These are phyloP conservation scores for Saccharomycopsis capsularis DNA, from an alignment of 805 yeast species.

Conservation along the genomic window DNA sequence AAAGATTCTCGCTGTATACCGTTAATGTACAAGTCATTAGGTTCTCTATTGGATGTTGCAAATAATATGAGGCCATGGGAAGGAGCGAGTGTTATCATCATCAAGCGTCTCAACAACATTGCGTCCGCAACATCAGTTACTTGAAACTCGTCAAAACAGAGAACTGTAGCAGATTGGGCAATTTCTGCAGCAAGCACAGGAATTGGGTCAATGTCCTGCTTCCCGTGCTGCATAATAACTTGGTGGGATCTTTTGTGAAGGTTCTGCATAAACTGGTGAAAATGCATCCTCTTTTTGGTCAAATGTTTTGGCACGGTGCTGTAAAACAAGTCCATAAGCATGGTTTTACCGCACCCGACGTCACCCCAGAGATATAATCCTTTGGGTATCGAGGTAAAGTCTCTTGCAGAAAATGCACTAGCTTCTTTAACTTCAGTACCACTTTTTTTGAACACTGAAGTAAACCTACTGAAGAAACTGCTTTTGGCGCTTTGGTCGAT, in stretches of 20 bases:
- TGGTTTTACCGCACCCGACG: constrained; percentile 97
- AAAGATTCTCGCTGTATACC: constrained; percentile 92
- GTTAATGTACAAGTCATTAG: constrained; percentile 86
- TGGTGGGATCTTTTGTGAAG: constrained; percentile 83
- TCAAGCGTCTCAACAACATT: constrained; percentile 77
- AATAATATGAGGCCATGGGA: constrained; percentile 81
- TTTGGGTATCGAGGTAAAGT: constrained; percentile 43
- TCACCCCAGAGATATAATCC: constrained; percentile 95
- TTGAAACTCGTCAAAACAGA: constrained; percentile 96
- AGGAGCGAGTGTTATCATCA: constrained; percentile 58
- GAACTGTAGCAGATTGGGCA: constrained; percentile 63
- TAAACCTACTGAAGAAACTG: background rate
- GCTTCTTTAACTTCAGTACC: background rate
- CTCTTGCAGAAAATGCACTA: background rate
- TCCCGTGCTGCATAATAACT: constrained; percentile 55
- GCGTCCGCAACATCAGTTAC: constrained; percentile 99
- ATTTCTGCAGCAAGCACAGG: constrained; percentile 81
- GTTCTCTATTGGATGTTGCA: constrained; percentile 93
- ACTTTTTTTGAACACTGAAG: background rate
- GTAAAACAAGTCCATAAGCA: constrained; percentile 95
- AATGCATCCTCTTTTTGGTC: constrained; percentile 77
- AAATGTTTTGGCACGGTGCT: constrained; percentile 72
- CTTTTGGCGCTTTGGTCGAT: constrained; percentile 44
- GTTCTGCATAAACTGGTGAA: constrained; percentile 95
- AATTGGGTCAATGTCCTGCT: constrained; percentile 67